Conservation (phyloP, 208 protist genomes). For the Leishmania braziliensis region DNA sequence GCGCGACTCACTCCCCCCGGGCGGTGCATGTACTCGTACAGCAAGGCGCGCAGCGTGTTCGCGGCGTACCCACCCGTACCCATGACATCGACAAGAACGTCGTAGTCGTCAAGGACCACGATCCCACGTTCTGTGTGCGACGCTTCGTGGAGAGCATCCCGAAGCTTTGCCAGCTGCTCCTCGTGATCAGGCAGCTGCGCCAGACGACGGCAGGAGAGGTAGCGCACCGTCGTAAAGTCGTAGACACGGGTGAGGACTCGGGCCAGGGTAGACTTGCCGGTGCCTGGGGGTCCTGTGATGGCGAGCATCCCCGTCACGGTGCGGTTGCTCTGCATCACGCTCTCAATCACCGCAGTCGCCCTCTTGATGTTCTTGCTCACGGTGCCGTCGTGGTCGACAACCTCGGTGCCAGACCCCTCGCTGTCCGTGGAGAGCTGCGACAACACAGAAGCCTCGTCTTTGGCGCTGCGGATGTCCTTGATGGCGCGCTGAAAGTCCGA, state of each 20-base stretch:
- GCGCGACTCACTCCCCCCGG: conserved; percentile 30
- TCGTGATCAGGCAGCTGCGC: conserved; percentile 34
- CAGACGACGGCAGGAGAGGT: conserved; percentile 42
- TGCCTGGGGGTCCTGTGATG: conserved; percentile 59
- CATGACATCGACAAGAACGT: conserved; percentile 61
- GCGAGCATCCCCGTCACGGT: conserved; percentile 43
- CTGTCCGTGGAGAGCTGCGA: conserved; percentile 29
- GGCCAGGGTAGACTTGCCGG: conserved; percentile 66
- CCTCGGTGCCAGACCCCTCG: conserved; percentile 18
- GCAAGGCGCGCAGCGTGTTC: conserved; percentile 28
- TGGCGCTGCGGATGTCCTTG: conserved; percentile 44
- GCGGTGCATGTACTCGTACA: conserved; percentile 42
- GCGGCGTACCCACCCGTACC: conserved; percentile 8
- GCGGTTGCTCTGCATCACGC: conserved; percentile 42
- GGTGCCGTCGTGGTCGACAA: conserved; percentile 63
- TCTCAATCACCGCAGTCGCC: conserved; percentile 28
- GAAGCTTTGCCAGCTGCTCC: conserved; percentile 58
- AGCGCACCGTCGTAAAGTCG: conserved; percentile 36
- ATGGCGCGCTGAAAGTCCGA: conserved; percentile 42
- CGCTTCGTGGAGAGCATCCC: conserved; percentile 94
- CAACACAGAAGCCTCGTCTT: conserved; percentile 33
- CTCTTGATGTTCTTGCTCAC: conserved; percentile 32
- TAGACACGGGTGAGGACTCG: conserved; percentile 36
- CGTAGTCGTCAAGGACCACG: conserved; percentile 98
- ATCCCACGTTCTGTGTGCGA: conserved; percentile 90